A percentile compares a stretch with the other conserved stretches of the same genome.
These are phyloP conservation scores for Microsporum canis DNA, from an alignment of 2,329 filamentous ascomycete genomes.

Conservation along the genomic window DNA sequence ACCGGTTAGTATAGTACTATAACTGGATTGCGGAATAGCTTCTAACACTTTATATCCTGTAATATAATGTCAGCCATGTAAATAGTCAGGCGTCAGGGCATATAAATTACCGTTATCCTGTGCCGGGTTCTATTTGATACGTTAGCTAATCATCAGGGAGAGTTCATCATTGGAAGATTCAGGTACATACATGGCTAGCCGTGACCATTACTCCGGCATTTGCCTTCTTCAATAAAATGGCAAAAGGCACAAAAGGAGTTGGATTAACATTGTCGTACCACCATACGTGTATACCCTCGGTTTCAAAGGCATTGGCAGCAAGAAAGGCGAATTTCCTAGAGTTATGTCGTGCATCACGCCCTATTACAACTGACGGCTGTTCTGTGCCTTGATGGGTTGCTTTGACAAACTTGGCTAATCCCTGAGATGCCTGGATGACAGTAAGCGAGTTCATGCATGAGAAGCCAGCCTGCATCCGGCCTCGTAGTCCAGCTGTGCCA, in stretches of 20 bases:
- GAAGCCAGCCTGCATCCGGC: constrained; percentile 56
- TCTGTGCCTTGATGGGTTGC: constrained; percentile 34
- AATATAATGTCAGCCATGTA: background rate
- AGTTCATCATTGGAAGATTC: background rate
- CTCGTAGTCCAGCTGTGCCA: constrained; percentile 51
- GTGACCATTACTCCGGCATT: constrained; percentile 55
- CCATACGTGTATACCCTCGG: constrained; percentile 48
- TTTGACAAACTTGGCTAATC: constrained; percentile 50
- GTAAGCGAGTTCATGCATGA: constrained; percentile 49
- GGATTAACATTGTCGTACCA: constrained; percentile 47
- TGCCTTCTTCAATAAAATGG: constrained; percentile 43
- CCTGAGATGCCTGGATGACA: constrained; percentile 53
- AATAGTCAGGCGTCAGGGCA: background rate
- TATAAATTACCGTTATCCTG: constrained; percentile 44
- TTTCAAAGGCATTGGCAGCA: constrained; percentile 48
- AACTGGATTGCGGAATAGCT: background rate
- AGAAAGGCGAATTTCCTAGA: constrained; percentile 50
- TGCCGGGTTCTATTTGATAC: constrained; percentile 41
- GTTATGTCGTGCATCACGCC: constrained; percentile 52
- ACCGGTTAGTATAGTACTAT: constrained; percentile 16
- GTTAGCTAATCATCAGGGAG: background rate
- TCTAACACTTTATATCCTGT: constrained; percentile 49
- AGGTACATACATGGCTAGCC: constrained; percentile 43
- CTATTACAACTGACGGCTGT: constrained; percentile 46
- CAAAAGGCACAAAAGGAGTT: constrained; percentile 53